Evolutionary conservation across 352 stramenopile genomes (phyloP).

Genomic region (Phytophthora constricta): DNA sequence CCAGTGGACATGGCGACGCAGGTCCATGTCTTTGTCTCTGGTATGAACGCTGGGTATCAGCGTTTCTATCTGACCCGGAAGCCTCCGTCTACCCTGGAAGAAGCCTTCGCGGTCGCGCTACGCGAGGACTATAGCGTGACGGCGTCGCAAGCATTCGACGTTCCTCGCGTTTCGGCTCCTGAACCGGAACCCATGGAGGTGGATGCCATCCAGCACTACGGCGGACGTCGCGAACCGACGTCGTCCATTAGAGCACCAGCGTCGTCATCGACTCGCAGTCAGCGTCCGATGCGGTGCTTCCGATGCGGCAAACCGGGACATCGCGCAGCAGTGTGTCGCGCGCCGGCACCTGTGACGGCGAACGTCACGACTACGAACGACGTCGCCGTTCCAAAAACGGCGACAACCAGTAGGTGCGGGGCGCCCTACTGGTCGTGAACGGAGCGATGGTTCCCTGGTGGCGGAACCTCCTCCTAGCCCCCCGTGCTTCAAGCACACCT

Average conservation of each 20-base stretch:
- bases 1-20: constrained; percentile 31
- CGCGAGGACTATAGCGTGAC: constrained; percentile 28
- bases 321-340: constrained; percentile 19
- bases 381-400: background rate
- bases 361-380: constrained; percentile 14
- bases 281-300: constrained; percentile 8
- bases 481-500: background rate
- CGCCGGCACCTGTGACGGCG: constrained; percentile 5
- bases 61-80: constrained; percentile 30
- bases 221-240: background rate
- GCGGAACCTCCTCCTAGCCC: background rate
- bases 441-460: constrained; percentile 16
- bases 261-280: too few relatives aligned
- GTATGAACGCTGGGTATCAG: constrained; percentile 25
- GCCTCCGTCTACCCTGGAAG: constrained; percentile 1
- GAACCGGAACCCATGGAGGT: constrained; percentile 8
- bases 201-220: background rate
- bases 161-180: background rate
- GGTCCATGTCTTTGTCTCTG: constrained; percentile 28
- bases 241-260: background rate
- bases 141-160: constrained; percentile 10
- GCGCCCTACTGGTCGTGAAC: constrained; percentile 10
- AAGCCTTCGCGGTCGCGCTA: constrained; percentile 21
- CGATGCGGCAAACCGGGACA: constrained; percentile 6
- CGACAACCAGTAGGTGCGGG: constrained; percentile 4